Conservation (phyloP, 2,329 filamentous ascomycete species). For the Fusarium begoniae region DNA sequence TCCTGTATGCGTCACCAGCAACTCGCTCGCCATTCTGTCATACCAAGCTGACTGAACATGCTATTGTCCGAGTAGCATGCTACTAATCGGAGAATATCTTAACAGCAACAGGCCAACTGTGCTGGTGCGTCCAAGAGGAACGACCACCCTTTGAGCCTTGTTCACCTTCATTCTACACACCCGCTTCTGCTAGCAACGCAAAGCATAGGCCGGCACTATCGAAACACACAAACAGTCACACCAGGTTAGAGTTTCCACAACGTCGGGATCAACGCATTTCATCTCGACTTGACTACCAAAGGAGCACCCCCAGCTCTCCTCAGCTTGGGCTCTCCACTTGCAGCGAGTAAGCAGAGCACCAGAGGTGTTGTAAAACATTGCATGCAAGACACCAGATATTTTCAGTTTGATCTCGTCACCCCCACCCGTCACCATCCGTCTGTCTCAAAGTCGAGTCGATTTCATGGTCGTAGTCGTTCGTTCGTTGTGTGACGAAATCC, state of each 20-base stretch:
- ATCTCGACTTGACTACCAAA: constrained; percentile 52
- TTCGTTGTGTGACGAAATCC: constrained; percentile 44
- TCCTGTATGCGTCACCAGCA: background rate
- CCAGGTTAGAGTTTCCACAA: constrained; percentile 40
- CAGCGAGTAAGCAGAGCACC: constrained; percentile 8
- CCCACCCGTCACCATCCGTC: constrained; percentile 43
- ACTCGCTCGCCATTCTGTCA: background rate
- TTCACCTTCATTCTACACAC: constrained; percentile 27
- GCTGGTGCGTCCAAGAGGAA: background rate
- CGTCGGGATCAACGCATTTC: constrained; percentile 49
- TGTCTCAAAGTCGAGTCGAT: constrained; percentile 40
- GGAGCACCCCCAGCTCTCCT: constrained; percentile 42
- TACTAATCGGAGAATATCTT: background rate
- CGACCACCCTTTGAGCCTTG: background rate
- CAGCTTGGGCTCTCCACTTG: constrained; percentile 34
- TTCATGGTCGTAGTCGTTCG: constrained; percentile 38
- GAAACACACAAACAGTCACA: constrained; percentile 42
- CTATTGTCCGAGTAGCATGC: background rate
- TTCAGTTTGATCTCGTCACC: constrained; percentile 38
- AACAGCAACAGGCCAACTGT: background rate
- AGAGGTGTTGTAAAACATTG: constrained; percentile 25
- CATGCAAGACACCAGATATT: constrained; percentile 40
- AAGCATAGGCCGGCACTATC: constrained; percentile 30
- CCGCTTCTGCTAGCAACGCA: constrained; percentile 2
- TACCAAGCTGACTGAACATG: background rate